Percentiles rank a stretch among this genome's conserved stretches.
Evolutionary conservation across 257 asterid species (phyloP).

Genomic region (Plectranthus barbatus): DNA sequence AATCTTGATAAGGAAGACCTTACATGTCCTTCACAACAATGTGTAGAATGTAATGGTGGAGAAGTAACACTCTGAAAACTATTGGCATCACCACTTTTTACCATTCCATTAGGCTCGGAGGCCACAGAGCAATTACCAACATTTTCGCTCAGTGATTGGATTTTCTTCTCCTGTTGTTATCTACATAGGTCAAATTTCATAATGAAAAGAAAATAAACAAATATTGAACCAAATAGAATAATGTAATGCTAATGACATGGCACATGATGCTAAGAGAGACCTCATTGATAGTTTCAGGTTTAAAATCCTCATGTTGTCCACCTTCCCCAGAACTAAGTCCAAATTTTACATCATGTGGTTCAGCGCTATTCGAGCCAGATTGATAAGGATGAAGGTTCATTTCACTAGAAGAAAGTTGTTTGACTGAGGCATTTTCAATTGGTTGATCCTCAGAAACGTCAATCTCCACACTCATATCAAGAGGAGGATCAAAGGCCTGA

Average conservation of each 20-base stretch:
- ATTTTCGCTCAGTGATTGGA: conserved; percentile 20
- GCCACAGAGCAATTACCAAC: conserved; percentile 29
- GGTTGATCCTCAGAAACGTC: conserved; percentile 35
- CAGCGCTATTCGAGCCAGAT: conserved; percentile 27
- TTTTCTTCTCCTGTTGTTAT: conserved; percentile 74
- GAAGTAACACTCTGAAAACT: conserved; percentile 14
- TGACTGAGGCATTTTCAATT: conserved; percentile 28
- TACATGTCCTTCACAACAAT: conserved; percentile 50
- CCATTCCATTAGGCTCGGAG: conserved; percentile 21
- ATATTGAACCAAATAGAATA: conserved; percentile 19
- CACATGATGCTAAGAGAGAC: conserved; percentile 22
- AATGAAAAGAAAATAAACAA: conserved; percentile 52
- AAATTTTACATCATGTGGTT: conserved; percentile 20
- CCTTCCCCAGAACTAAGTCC: conserved; percentile 24
- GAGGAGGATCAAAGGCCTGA: conserved; percentile 95
- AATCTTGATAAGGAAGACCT: conserved; percentile 4
- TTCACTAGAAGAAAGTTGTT: conserved; percentile 27
- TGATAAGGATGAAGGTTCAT: conserved; percentile 20
- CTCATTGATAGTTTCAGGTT: conserved; percentile 31
- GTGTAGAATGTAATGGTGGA: conserved; percentile 21
- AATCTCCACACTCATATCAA: conserved; percentile 65
- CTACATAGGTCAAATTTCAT: conserved; percentile 73
- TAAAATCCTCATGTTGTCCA: conserved; percentile 21
- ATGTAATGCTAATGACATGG: conserved; percentile 9
- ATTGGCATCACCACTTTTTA: conserved; percentile 26